These are phyloP conservation scores for Pseudogymnoascus sp. DNA, from an alignment of 2,329 filamentous ascomycete species.

Conservation along the genomic window DNA sequence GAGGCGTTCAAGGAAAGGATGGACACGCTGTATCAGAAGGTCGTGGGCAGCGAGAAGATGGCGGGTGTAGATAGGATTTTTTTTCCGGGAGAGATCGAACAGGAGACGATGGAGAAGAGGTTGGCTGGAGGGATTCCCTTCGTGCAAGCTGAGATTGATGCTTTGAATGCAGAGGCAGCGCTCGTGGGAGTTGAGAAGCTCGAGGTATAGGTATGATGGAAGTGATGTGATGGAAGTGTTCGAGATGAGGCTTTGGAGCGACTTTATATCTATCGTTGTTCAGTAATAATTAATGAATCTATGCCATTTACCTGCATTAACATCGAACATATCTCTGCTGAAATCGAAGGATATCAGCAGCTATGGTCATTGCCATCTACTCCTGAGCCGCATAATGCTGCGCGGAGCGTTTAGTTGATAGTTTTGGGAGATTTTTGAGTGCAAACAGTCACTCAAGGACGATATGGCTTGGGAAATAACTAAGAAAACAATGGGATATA, in stretches of 20 bases:
- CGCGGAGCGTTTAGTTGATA: neutral
- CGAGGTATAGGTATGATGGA: neutral
- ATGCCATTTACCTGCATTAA: neutral
- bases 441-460: neutral
- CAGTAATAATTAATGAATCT: slow-evolving; percentile 5
- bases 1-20: slow-evolving; percentile 62
- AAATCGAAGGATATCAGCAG: neutral
- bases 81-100: slow-evolving; percentile 57
- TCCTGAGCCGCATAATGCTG: neutral
- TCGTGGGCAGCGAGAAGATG: slow-evolving; percentile 47
- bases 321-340: neutral
- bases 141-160: slow-evolving; percentile 48
- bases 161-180: slow-evolving; percentile 46
- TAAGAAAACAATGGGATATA: neutral
- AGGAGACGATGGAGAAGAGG: slow-evolving; percentile 44
- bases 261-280: neutral
- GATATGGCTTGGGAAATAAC: neutral
- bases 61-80: slow-evolving; percentile 52
- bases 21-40: slow-evolving; percentile 46
- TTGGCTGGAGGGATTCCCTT: slow-evolving; percentile 51
- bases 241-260: neutral
- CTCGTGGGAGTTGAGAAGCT: slow-evolving; percentile 33
- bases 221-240: neutral
- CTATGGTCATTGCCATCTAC: neutral
- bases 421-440: neutral